phyloP scores from a whole-genome alignment of 2,329 filamentous ascomycete genomes.

The Gaeumannomyces sp. region DNA sequence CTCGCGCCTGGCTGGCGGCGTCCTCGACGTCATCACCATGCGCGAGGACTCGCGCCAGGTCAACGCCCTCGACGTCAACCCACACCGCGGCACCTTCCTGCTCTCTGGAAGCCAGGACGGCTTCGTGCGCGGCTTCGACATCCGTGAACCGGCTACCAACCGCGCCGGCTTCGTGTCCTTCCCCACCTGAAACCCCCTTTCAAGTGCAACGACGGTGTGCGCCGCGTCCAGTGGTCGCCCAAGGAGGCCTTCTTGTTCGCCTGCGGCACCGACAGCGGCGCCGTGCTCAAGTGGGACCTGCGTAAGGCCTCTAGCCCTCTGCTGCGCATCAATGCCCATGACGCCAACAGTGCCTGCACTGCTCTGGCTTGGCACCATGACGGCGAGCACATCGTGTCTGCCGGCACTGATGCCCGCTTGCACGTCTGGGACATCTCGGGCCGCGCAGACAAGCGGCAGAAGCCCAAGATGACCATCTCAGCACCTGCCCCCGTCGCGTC shows the following conservation, averaged over 20 bases:
- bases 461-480: slow-evolving; percentile 55
- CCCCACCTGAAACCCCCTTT: slow-evolving; percentile 29
- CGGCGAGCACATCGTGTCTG: slow-evolving; percentile 59
- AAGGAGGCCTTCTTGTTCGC: slow-evolving; percentile 56
- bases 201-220: slow-evolving; percentile 52
- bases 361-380: slow-evolving; percentile 63
- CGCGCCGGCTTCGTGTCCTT: slow-evolving; percentile 39
- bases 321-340: slow-evolving; percentile 55
- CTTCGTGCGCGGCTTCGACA: slow-evolving; percentile 55
- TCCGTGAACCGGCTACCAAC: slow-evolving; percentile 42
- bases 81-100: slow-evolving; percentile 49
- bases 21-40: slow-evolving; percentile 50
- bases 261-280: slow-evolving; percentile 57
- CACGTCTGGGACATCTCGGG: slow-evolving; percentile 60
- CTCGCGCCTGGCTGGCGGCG: slow-evolving; percentile 32
- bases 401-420: slow-evolving; percentile 54
- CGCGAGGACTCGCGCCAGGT: slow-evolving; percentile 58
- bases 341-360: slow-evolving; percentile 43
- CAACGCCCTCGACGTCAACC: slow-evolving; percentile 58
- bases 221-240: slow-evolving; percentile 61
- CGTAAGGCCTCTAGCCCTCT: slow-evolving; percentile 47
- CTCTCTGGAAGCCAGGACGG: slow-evolving; percentile 61
- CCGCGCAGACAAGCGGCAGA: slow-evolving; percentile 56
- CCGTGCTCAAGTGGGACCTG: slow-evolving; percentile 59
- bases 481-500: slow-evolving; percentile 54